Percentiles rank a stretch among this genome's conserved stretches.
These are phyloP conservation scores for Aspergillus fructus DNA, from an alignment of 2,329 filamentous ascomycete species.

Conservation along the genomic window DNA sequence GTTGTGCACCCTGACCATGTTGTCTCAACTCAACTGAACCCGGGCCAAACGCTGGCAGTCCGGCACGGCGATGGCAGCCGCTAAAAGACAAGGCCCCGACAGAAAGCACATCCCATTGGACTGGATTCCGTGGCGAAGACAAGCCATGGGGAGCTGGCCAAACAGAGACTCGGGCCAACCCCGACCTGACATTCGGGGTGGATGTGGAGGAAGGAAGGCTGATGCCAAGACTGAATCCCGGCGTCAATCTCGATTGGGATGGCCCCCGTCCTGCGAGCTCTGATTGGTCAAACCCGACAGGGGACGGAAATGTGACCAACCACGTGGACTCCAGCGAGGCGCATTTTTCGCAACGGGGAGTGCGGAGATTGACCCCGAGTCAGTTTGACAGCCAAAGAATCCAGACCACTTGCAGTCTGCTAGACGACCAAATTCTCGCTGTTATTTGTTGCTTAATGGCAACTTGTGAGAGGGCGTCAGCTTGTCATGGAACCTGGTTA, in stretches of 20 bases:
- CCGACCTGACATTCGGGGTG: constrained; percentile 14
- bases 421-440: background rate
- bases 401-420: background rate
- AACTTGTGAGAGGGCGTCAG: too few species aligned
- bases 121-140: background rate
- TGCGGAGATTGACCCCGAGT: too few species aligned
- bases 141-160: constrained; percentile 16
- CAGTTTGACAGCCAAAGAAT: too few species aligned
- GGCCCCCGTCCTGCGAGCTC: background rate
- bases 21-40: too few species aligned
- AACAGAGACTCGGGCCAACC: constrained; percentile 25
- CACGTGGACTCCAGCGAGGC: background rate
- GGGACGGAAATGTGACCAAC: constrained; percentile 3
- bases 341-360: background rate
- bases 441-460: background rate
- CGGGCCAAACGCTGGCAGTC: background rate
- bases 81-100: background rate
- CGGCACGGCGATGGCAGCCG: background rate
- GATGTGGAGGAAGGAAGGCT: background rate
- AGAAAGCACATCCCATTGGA: background rate
- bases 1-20: background rate
- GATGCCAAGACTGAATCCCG: background rate
- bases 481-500: background rate
- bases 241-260: background rate
- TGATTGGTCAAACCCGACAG: background rate